phyloP scores from a whole-genome alignment of 768 basidiomycete genomes.

The Mycena albidolilacea region DNA sequence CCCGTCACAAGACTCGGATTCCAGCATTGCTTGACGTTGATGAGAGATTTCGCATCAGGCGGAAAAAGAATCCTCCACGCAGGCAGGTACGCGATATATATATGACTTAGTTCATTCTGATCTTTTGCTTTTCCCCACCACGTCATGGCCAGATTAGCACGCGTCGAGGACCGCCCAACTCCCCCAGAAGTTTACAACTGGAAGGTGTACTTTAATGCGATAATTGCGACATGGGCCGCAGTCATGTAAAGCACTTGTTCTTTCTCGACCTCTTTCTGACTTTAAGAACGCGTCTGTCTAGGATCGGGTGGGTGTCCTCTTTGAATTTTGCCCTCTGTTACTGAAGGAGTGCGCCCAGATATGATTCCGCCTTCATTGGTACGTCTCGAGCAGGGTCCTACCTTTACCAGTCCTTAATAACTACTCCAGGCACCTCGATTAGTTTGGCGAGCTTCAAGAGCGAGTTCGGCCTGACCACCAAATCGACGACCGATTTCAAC shows the following conservation, averaged over 20 bases:
- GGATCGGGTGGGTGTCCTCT: slow-evolving; percentile 50
- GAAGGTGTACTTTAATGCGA: slow-evolving; percentile 54
- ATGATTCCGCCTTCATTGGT: slow-evolving; percentile 62
- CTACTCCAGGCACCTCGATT: slow-evolving; percentile 52
- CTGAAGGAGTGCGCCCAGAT: slow-evolving; percentile 38
- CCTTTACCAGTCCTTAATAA: not conserved
- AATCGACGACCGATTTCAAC: slow-evolving; percentile 49
- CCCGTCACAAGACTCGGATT: too few relatives aligned
- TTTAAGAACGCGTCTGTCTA: slow-evolving; percentile 1
- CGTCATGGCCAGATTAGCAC: slow-evolving; percentile 37
- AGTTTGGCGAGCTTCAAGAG: slow-evolving; percentile 58
- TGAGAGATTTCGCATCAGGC: too few relatives aligned
- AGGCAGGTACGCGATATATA: not conserved
- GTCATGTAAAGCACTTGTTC: slow-evolving; percentile 42
- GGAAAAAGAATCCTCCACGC: too few relatives aligned
- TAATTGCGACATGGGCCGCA: slow-evolving; percentile 54
- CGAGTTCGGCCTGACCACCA: slow-evolving; percentile 57
- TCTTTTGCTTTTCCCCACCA: not conserved
- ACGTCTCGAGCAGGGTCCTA: not conserved
- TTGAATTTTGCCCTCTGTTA: not conserved
- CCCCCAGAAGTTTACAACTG: slow-evolving; percentile 58
- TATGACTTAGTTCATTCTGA: not conserved
- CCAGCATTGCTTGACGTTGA: too few relatives aligned
- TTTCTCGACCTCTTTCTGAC: not conserved
- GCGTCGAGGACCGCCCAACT: slow-evolving; percentile 47